These are phyloP conservation scores for Elaphomyces granulatus DNA, from an alignment of 495 filamentous ascomycete genomes.

Conservation along the genomic window DNA sequence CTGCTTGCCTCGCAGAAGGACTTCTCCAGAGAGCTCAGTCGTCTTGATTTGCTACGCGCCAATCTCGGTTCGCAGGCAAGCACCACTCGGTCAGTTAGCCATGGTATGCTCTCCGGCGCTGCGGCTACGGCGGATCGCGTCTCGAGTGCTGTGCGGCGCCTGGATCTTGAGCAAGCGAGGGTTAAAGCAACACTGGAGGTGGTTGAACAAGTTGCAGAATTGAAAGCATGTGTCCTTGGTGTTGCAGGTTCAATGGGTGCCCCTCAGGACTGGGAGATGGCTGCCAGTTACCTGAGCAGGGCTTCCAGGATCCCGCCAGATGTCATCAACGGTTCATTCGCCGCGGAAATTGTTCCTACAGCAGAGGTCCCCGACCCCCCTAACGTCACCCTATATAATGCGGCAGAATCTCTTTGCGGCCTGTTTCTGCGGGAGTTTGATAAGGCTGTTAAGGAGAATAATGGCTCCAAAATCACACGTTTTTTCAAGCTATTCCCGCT, in stretches of 20 bases:
- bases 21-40: conserved; percentile 63
- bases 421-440: conserved; percentile 92
- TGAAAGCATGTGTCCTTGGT: conserved; percentile 92
- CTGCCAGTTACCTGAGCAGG: conserved; percentile 74
- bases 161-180: conserved; percentile 80
- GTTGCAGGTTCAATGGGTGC: conserved; percentile 93
- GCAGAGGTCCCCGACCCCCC: conserved; percentile 91
- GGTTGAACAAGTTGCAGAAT: conserved; percentile 89
- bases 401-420: conserved; percentile 72
- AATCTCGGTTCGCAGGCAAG: conserved; percentile 79
- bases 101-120: conserved; percentile 74
- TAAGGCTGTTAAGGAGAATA: conserved; percentile 69
- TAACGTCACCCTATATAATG: conserved; percentile 70
- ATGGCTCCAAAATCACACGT: conserved; percentile 76
- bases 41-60: conserved; percentile 82
- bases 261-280: conserved; percentile 96
- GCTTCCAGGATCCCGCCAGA: conserved; percentile 64
- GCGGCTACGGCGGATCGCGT: conserved; percentile 77
- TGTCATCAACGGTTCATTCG: conserved; percentile 75
- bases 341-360: conserved; percentile 82
- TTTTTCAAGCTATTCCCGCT: conserved; percentile 98
- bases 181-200: conserved; percentile 83
- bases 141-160: conserved; percentile 64
- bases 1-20: conserved; percentile 70
- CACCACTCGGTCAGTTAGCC: conserved; percentile 67